Percentiles rank a stretch among this genome's conserved stretches.
Conservation (phyloP, 177 flowering plant species). For the Telopea speciosissima region DNA sequence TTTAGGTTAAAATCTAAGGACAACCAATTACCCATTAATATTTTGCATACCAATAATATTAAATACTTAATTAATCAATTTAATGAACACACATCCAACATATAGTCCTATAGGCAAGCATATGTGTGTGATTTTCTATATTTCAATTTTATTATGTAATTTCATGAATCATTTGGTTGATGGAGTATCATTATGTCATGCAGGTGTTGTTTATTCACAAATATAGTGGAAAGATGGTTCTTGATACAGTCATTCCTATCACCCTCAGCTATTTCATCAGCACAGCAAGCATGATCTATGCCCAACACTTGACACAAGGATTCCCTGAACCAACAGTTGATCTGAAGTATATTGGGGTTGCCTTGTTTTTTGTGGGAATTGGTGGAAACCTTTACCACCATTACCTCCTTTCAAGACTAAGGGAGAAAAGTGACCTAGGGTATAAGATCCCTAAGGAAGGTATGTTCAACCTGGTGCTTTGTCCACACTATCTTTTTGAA, state of each 20-base stretch:
- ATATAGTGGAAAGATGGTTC: slow-evolving; percentile 50
- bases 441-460: slow-evolving; percentile 65
- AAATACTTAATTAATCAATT: no score
- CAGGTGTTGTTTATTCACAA: slow-evolving; percentile 65
- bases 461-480: slow-evolving; percentile 42
- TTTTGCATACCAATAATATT: no score
- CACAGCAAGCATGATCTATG: slow-evolving; percentile 37
- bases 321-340: slow-evolving; percentile 42
- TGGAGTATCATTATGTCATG: no score
- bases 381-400: slow-evolving; percentile 69
- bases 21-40: no score
- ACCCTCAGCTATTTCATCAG: slow-evolving; percentile 33
- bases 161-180: no score
- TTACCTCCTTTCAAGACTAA: slow-evolving; percentile 38
- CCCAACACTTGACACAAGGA: slow-evolving; percentile 36
- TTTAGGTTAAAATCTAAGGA: no score
- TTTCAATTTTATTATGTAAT: no score
- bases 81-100: no score
- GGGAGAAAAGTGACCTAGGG: slow-evolving; percentile 26
- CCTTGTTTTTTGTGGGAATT: slow-evolving; percentile 42
- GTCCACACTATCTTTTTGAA: slow-evolving; percentile 66
- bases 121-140: no score
- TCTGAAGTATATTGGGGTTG: slow-evolving; percentile 34
- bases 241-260: slow-evolving; percentile 32
- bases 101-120: no score